A percentile compares a stretch with the other conserved stretches of the same genome.
Evolutionary conservation across 2,329 filamentous ascomycete species (phyloP).

Genomic region (Cordyceps tenuipes): DNA sequence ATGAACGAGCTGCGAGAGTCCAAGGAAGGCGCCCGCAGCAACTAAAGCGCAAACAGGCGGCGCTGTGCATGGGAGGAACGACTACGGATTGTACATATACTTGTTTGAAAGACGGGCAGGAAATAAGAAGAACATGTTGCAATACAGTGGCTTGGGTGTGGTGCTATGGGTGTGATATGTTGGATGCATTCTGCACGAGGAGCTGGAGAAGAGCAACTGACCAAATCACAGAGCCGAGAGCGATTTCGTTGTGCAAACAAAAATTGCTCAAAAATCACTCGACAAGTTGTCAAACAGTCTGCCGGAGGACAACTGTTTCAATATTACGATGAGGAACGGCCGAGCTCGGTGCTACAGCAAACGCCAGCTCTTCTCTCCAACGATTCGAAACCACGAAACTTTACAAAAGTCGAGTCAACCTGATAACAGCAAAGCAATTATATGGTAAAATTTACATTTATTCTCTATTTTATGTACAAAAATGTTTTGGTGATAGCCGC

Average conservation of each 20-base stretch:
- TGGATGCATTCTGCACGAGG: not conserved
- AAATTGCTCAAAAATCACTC: not conserved
- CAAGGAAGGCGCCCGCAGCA: slow-evolving; percentile 78
- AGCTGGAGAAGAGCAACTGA: not conserved
- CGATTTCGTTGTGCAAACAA: not conserved
- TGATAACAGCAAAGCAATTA: not conserved
- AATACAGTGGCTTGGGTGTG: not conserved
- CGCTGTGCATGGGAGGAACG: not conserved
- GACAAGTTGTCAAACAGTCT: not conserved
- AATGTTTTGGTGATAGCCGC: not conserved
- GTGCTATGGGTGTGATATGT: not conserved
- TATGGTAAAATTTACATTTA: not conserved
- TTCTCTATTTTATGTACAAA: slow-evolving; percentile 1
- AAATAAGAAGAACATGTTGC: slow-evolving; percentile 9
- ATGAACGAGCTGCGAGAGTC: slow-evolving; percentile 92
- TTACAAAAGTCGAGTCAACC: not conserved
- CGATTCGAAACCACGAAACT: not conserved
- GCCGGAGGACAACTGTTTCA: not conserved
- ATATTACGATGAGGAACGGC: not conserved
- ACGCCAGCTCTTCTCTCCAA: not conserved
- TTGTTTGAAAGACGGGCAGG: slow-evolving; percentile 18
- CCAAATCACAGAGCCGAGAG: not conserved
- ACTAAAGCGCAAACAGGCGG: slow-evolving; percentile 39
- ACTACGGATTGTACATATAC: slow-evolving; percentile 24
- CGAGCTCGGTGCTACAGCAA: not conserved